Conservation (phyloP, 257 asterid genomes). For the Scutellaria baicalensis region DNA sequence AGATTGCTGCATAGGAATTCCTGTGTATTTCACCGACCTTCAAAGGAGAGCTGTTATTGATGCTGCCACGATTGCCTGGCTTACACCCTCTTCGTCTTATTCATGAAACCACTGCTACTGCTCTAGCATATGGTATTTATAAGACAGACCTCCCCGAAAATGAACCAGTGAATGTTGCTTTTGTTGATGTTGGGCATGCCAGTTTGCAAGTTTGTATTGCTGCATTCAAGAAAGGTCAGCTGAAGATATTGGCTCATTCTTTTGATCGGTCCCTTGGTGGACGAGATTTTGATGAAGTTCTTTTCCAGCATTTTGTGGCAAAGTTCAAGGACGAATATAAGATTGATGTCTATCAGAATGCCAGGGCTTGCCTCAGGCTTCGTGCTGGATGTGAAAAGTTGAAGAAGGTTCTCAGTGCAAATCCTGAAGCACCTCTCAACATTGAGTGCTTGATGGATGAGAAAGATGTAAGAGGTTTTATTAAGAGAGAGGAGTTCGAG, state of each 20-base stretch:
- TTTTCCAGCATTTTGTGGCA: conserved; percentile 82
- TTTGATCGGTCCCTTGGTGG: conserved; percentile 91
- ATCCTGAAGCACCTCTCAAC: conserved; percentile 86
- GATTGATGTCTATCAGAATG: conserved; percentile 86
- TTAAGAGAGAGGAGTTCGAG: conserved; percentile 93
- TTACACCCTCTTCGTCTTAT: conserved; percentile 83
- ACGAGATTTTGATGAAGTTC: conserved; percentile 88
- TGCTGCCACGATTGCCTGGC: conserved; percentile 97
- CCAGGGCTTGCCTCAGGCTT: conserved; percentile 86
- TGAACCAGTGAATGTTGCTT: conserved; percentile 72
- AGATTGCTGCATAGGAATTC: conserved; percentile 94
- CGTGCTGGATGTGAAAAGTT: conserved; percentile 90
- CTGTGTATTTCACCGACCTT: conserved; percentile 86
- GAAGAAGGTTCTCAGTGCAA: conserved; percentile 90
- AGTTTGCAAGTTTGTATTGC: conserved; percentile 95
- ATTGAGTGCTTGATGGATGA: conserved; percentile 96
- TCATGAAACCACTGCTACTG: conserved; percentile 99
- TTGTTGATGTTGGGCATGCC: conserved; percentile 84
- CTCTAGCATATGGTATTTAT: conserved; percentile 91
- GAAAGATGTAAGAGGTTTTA: conserved; percentile 85
- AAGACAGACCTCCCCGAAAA: conserved; percentile 90
- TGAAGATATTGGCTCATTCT: conserved; percentile 83
- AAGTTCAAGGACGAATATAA: conserved; percentile 89
- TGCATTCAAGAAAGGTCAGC: conserved; percentile 91
- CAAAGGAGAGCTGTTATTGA: conserved; percentile 91